Evolutionary conservation across 2,329 filamentous ascomycete species (phyloP).

Genomic region (Tolypocladium endophyticum): DNA sequence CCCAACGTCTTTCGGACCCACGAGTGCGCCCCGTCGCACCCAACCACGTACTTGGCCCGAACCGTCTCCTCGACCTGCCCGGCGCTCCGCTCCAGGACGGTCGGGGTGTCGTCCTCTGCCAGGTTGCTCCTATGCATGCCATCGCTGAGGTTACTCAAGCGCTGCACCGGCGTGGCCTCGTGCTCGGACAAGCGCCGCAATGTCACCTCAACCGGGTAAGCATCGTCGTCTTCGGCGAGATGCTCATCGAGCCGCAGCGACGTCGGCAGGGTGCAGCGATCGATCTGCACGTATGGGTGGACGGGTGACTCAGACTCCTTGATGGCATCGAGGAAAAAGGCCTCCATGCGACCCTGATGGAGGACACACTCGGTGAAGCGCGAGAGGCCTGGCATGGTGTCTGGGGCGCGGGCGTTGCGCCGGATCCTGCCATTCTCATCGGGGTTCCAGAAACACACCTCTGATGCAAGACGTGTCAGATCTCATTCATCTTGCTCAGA

Average conservation of each 20-base stretch:
- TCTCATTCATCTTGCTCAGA: too few species aligned
- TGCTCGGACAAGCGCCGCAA: constrained; percentile 47
- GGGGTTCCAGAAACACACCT: constrained; percentile 44
- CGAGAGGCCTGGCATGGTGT: constrained; percentile 49
- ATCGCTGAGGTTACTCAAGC: constrained; percentile 22
- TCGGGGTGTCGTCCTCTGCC: constrained; percentile 44
- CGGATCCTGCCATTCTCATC: constrained; percentile 44
- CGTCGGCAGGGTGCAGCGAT: constrained; percentile 49
- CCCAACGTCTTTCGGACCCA: constrained; percentile 52
- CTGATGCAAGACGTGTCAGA: background rate
- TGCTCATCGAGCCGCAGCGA: constrained; percentile 42
- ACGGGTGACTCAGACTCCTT: constrained; percentile 34
- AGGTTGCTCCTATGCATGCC: constrained; percentile 52
- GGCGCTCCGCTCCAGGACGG: constrained; percentile 25
- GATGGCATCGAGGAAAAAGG: constrained; percentile 54
- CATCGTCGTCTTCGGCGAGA: constrained; percentile 33
- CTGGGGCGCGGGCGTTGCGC: constrained; percentile 49
- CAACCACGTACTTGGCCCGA: constrained; percentile 48
- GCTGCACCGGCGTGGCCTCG: constrained; percentile 39
- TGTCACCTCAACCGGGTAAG: constrained; percentile 51
- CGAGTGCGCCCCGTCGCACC: constrained; percentile 58
- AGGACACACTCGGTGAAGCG: constrained; percentile 56
- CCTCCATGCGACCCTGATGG: constrained; percentile 62
- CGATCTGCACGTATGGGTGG: constrained; percentile 33
- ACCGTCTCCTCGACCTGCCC: constrained; percentile 17